A percentile compares a stretch with the other conserved stretches of the same genome.
phyloP scores from a whole-genome alignment of 306 rosid genomes.

The Gleditsia sinensis region DNA sequence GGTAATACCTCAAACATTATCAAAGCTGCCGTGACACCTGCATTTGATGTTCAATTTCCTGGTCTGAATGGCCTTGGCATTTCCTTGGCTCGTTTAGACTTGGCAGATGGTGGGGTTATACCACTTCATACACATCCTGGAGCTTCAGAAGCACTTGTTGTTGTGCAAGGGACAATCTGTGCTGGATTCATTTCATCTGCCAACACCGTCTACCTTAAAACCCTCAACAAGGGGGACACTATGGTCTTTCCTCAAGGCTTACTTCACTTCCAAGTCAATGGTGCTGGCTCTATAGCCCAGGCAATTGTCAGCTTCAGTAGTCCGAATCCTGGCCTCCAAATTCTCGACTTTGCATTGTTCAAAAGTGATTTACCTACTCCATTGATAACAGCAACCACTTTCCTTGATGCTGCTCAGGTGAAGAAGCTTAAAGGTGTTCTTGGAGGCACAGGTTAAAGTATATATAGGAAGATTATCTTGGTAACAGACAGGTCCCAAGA shows the following conservation, averaged over 20 bases:
- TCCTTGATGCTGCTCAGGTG: conserved; percentile 58
- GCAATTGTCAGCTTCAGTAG: conserved; percentile 67
- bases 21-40: conserved; percentile 66
- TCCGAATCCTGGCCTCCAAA: conserved; percentile 72
- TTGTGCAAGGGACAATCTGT: conserved; percentile 52
- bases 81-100: conserved; percentile 63
- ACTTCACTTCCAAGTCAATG: conserved; percentile 72
- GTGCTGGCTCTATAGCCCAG: conserved; percentile 23
- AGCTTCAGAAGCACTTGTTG: conserved; percentile 53
- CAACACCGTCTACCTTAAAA: conserved; percentile 57
- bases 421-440: conserved; percentile 89
- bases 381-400: conserved; percentile 51
- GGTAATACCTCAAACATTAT: conserved; percentile 83
- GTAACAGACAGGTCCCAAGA: background rate
- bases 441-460: conserved; percentile 62
- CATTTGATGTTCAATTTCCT: conserved; percentile 65
- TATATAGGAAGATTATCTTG: background rate
- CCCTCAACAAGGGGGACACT: conserved; percentile 64
- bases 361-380: conserved; percentile 64
- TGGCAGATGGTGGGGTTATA: conserved; percentile 60
- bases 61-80: conserved; percentile 82
- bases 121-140: conserved; percentile 90
- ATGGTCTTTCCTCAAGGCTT: conserved; percentile 88
- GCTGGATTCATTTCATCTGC: conserved; percentile 70
- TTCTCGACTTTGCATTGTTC: conserved; percentile 72